Evolutionary conservation across 352 stramenopile species (phyloP).

Genomic region (Blastocystis sp.): DNA sequence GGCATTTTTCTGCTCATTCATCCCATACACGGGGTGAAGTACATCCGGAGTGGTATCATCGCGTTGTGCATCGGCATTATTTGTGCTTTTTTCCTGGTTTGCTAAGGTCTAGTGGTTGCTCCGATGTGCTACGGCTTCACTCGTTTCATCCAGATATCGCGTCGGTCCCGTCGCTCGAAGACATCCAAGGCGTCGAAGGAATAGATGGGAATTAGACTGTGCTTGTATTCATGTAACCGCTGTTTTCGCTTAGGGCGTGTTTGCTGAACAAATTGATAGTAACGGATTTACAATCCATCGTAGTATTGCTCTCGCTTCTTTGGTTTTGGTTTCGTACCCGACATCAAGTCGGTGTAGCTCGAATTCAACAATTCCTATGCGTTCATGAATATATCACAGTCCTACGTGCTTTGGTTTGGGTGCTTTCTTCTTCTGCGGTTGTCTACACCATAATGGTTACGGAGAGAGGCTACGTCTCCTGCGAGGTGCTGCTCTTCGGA

Average conservation of each 20-base stretch:
- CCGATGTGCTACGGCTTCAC: constrained; percentile 51
- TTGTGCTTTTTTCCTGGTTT: neutral
- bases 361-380: neutral
- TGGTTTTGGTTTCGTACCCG: neutral
- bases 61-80: constrained; percentile 20
- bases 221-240: neutral
- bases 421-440: no score
- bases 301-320: neutral
- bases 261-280: neutral
- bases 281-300: neutral
- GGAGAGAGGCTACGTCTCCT: no score
- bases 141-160: constrained; percentile 5
- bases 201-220: neutral
- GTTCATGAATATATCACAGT: neutral
- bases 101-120: constrained; percentile 36
- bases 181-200: neutral
- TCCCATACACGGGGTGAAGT: neutral
- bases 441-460: no score
- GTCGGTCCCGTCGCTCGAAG: neutral
- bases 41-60: constrained; percentile 39
- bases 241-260: neutral
- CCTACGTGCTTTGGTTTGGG: no score
- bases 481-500: no score
- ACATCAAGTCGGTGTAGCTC: neutral
- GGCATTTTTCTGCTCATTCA: constrained; percentile 39